Conservation (phyloP, 1,139 yeast species). For the Yamadazyma conglobata region DNA sequence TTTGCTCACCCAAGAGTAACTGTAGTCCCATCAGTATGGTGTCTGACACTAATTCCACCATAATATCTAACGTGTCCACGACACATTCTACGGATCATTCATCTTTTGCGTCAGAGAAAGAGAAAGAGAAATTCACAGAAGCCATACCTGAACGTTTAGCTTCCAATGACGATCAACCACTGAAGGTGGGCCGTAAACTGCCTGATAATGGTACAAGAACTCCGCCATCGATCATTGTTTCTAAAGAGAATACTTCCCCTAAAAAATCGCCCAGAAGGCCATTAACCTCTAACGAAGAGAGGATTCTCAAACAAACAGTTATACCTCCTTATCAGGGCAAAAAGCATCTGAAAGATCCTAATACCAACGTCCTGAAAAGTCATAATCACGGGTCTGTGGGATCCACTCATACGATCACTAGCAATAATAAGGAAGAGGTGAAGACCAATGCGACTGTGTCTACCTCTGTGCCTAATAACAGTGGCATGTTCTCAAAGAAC, state of each 20-base stretch:
- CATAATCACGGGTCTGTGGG: too few relatives aligned
- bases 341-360: background rate
- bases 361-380: too few relatives aligned
- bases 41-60: constrained; percentile 28
- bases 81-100: constrained; percentile 34
- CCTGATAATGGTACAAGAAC: constrained; percentile 14
- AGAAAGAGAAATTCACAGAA: constrained; percentile 1
- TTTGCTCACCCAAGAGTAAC: constrained; percentile 9
- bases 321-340: constrained; percentile 22
- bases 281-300: constrained; percentile 28
- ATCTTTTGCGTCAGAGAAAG: constrained; percentile 20
- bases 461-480: too few relatives aligned
- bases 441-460: too few relatives aligned
- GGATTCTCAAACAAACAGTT: constrained; percentile 25
- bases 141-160: background rate
- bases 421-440: too few relatives aligned
- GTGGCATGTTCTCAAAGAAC: too few relatives aligned
- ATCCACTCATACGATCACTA: too few relatives aligned
- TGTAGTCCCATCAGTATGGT: constrained; percentile 27
- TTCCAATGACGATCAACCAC: constrained; percentile 2
- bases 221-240: constrained; percentile 20
- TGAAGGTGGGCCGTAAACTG: too few relatives aligned
- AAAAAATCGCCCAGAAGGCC: constrained; percentile 23
- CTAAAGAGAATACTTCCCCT: constrained; percentile 10
- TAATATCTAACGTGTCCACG: constrained; percentile 29